Evolutionary conservation across 2,329 filamentous ascomycete species (phyloP).

Genomic region (Trichoderma semiorbis): DNA sequence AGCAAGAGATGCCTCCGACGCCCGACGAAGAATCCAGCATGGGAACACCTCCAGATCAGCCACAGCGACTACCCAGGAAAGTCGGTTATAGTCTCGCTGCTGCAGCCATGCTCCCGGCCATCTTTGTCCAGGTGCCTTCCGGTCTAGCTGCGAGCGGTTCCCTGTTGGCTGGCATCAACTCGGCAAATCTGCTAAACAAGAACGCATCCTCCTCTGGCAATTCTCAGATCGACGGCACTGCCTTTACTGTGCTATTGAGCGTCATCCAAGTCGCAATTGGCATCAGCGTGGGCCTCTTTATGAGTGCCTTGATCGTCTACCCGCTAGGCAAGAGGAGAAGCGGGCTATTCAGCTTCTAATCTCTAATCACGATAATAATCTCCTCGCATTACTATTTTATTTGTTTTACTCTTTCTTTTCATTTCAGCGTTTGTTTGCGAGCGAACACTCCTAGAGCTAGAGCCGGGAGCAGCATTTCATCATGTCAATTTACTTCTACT

Average conservation of each 20-base stretch:
- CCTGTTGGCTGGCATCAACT: slow-evolving; percentile 54
- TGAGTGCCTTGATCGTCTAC: slow-evolving; percentile 54
- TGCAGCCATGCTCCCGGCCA: slow-evolving; percentile 79
- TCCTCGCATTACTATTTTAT: neutral
- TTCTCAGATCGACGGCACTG: slow-evolving; percentile 38
- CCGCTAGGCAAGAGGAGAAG: slow-evolving; percentile 56
- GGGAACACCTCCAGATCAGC: slow-evolving; percentile 23
- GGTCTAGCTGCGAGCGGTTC: slow-evolving; percentile 60
- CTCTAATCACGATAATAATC: neutral
- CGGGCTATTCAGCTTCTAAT: slow-evolving; percentile 53
- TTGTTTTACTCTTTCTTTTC: neutral
- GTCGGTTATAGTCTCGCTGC: slow-evolving; percentile 76
- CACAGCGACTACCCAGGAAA: slow-evolving; percentile 36
- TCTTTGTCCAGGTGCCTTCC: slow-evolving; percentile 68
- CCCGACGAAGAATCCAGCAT: slow-evolving; percentile 34
- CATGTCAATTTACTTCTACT: neutral
- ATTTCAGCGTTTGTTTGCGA: neutral
- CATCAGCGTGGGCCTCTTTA: slow-evolving; percentile 58
- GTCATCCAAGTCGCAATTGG: slow-evolving; percentile 61
- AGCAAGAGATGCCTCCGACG: slow-evolving; percentile 28
- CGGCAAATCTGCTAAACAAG: slow-evolving; percentile 51
- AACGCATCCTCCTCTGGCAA: slow-evolving; percentile 29
- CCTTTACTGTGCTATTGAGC: slow-evolving; percentile 53
- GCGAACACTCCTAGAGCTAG: neutral
- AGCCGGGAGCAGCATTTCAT: neutral